A percentile compares a stretch with the other conserved stretches of the same genome.
Conservation (phyloP, 108 stramenopile species). For the Hondaea fermentalgiana region DNA sequence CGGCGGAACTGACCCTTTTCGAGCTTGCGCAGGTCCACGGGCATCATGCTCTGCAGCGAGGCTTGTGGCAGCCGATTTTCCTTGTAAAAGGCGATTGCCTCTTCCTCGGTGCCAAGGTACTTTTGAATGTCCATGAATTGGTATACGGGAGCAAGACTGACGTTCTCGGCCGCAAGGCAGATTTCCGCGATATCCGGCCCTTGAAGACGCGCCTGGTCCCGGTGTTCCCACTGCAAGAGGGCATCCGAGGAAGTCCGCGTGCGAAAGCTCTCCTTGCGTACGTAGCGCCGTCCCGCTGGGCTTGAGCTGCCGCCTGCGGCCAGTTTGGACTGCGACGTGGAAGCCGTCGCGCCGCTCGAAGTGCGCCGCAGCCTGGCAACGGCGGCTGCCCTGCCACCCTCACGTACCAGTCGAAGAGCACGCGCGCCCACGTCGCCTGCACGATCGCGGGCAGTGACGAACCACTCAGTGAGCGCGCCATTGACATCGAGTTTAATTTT, state of each 20-base stretch:
- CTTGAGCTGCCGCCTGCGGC: not conserved
- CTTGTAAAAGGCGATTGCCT: not conserved
- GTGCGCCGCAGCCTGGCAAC: not conserved
- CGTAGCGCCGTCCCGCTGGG: not conserved
- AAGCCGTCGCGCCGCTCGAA: not conserved
- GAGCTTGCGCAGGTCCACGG: not conserved
- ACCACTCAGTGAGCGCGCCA: not conserved
- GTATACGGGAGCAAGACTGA: not conserved
- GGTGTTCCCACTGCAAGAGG: not conserved
- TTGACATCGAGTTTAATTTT: constrained; percentile 9
- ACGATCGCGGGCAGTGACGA: not conserved
- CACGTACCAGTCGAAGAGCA: not conserved
- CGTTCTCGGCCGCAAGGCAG: not conserved
- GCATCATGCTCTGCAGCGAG: not conserved
- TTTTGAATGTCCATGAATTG: not conserved
- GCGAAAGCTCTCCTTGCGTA: not conserved
- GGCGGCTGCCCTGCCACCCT: not conserved
- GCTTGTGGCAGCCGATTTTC: not conserved
- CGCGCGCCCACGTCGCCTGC: not conserved
- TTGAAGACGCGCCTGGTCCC: not conserved
- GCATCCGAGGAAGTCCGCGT: not conserved
- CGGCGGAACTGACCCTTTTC: not conserved
- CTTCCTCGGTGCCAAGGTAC: not conserved
- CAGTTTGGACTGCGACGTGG: not conserved
- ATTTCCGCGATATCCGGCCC: not conserved